Evolutionary conservation across 108 stramenopile species (phyloP), one percentile per base, ranked within the genome.

Genomic region (Cyclotella distinguenda): DNA sequence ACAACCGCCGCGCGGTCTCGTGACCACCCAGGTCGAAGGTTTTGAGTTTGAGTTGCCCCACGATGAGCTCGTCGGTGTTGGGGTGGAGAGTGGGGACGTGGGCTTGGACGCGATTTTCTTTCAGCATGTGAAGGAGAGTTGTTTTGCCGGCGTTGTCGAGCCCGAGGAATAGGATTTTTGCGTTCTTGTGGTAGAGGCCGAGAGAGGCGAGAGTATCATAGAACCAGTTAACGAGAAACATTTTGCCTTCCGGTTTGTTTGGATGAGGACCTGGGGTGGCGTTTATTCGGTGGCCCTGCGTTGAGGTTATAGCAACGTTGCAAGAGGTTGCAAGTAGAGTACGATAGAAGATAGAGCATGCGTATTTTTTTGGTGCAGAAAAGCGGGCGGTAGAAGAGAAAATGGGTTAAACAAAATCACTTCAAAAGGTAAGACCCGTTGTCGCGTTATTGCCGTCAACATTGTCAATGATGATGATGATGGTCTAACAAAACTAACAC

Each of bases 121-220:
- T 97, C 46, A 97, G 89, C 95, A 97, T 95, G 82, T 97, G 95
- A 18, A 97, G 86, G 64, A 97, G 78, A 16, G 86, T 87, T 30
- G 97, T 98, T 77, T 98, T 98, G 18, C 97, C 97, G 59, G 97
- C 97, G 74, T 96, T 96, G 77, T 98, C 97, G 39, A 98, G 85
- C 6, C 97, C 97, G 58, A 97, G 77, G 77, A 99, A 99, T 45
- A 99, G 81, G 74, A 99, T 98, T 75, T 99, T 99, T 66, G 99
- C 99, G 74, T 97, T 96, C 83, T 99, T 99, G 88, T 98, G 94
- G 74, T 97, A 99, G 15, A 99, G 90, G 21, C 98, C 98, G 88
- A 70, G 45, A 16, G 62, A 75, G 68, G 93, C 93, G 42, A 94
- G 88, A 54, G 89, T 86, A 72, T 86, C 86, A 73, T 94, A 94